A percentile compares a stretch with the other conserved stretches of the same genome.
Evolutionary conservation across 495 filamentous ascomycete genomes (phyloP).

Genomic region (Penicillium silybi): DNA sequence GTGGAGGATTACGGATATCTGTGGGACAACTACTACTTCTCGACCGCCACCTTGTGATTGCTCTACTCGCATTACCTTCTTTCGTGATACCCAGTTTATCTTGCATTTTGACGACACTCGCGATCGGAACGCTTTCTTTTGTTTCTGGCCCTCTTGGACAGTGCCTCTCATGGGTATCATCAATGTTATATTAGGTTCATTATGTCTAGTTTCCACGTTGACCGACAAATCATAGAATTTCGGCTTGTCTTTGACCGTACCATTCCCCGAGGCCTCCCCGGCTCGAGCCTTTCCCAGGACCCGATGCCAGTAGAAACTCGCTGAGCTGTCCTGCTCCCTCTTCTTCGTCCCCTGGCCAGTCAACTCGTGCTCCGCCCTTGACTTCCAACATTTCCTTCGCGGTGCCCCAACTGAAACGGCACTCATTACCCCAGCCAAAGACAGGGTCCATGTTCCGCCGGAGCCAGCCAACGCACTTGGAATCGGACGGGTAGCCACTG

Average conservation of each 20-base stretch:
- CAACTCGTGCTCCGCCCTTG: constrained; percentile 60
- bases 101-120: constrained; percentile 6
- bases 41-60: constrained; percentile 60
- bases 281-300: constrained; percentile 19
- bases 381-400: constrained; percentile 87
- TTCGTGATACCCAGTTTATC: constrained; percentile 24
- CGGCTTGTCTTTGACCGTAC: constrained; percentile 37
- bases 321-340: constrained; percentile 61
- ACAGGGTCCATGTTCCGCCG: constrained; percentile 82
- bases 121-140: constrained; percentile 9
- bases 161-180: constrained; percentile 23
- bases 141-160: constrained; percentile 3
- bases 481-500: constrained; percentile 89
- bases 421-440: constrained; percentile 93
- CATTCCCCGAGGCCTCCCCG: constrained; percentile 36
- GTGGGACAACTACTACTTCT: constrained; percentile 97
- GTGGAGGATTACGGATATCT: constrained; percentile 95
- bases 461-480: constrained; percentile 74
- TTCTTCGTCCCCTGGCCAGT: constrained; percentile 77
- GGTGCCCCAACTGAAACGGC: constrained; percentile 92
- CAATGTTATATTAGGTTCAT: constrained; percentile 19
- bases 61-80: constrained; percentile 5
- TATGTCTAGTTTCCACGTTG: constrained; percentile 12
- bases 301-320: constrained; percentile 59
- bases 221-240: constrained; percentile 21